A percentile compares a stretch with the other conserved stretches of the same genome.
These are phyloP conservation scores for Pulveroboletus sp. DNA, from an alignment of 768 basidiomycete genomes.

Conservation along the genomic window DNA sequence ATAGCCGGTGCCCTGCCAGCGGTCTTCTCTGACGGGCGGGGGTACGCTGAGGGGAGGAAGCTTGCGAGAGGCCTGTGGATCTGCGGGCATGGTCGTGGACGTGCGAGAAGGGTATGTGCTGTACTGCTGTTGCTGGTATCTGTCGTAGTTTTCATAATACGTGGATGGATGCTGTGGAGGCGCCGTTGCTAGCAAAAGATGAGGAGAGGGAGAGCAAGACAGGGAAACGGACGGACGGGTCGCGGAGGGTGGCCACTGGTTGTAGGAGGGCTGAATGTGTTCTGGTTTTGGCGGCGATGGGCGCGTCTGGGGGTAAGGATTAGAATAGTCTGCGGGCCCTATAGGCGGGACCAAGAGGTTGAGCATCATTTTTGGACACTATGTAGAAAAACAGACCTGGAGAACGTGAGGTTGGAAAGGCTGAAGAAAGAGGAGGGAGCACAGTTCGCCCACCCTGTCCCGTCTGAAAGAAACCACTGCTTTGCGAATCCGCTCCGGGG, in stretches of 20 bases:
- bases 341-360: constrained; percentile 52
- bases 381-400: constrained; percentile 76
- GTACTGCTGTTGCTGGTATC: constrained; percentile 42
- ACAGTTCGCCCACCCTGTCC: constrained; percentile 89
- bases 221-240: constrained; percentile 33
- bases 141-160: constrained; percentile 59
- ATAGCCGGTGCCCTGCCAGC: constrained; percentile 44
- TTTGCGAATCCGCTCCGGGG: constrained; percentile 61
- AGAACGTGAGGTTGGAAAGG: constrained; percentile 87
- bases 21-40: constrained; percentile 42
- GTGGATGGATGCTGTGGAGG: constrained; percentile 47
- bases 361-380: constrained; percentile 54
- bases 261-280: constrained; percentile 48
- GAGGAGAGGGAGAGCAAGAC: not conserved
- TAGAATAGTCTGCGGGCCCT: constrained; percentile 60
- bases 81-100: constrained; percentile 46
- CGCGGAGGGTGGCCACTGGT: constrained; percentile 38
- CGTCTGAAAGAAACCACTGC: constrained; percentile 66
- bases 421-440: constrained; percentile 82
- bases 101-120: constrained; percentile 47
- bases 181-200: constrained; percentile 29
- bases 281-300: constrained; percentile 61
- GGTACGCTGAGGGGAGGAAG: constrained; percentile 54
- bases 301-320: constrained; percentile 62
- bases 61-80: constrained; percentile 53